A percentile compares a stretch with the other conserved stretches of the same genome.
These are phyloP conservation scores for Pichia heedii DNA, from an alignment of 805 yeast species.

Conservation along the genomic window DNA sequence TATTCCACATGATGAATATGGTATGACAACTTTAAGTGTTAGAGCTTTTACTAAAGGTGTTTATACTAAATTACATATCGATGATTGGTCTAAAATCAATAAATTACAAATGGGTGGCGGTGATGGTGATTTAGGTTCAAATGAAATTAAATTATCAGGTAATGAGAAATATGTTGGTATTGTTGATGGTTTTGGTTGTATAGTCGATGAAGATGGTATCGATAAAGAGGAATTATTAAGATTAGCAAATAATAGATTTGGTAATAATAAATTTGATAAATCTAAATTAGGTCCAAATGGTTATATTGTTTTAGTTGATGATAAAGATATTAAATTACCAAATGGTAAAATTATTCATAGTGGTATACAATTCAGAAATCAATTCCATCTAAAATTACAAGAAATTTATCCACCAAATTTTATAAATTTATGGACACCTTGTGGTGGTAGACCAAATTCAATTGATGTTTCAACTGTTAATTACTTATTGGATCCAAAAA, in stretches of 20 bases:
- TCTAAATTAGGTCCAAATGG: slow-evolving; percentile 65
- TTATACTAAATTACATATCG: slow-evolving; percentile 65
- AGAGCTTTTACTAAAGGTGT: slow-evolving; percentile 84
- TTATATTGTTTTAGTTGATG: slow-evolving; percentile 78
- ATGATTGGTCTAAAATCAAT: slow-evolving; percentile 45
- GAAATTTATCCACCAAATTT: slow-evolving; percentile 49
- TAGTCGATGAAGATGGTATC: slow-evolving; percentile 86
- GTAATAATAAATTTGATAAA: slow-evolving; percentile 61
- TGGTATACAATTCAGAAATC: slow-evolving; percentile 86
- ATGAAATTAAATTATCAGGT: slow-evolving; percentile 81
- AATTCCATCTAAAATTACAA: slow-evolving; percentile 69
- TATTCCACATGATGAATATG: slow-evolving; percentile 95
- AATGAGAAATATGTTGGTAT: slow-evolving; percentile 79
- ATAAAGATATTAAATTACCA: slow-evolving; percentile 69
- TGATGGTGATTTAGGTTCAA: slow-evolving; percentile 95
- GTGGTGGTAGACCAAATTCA: slow-evolving; percentile 98
- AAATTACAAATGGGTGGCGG: slow-evolving; percentile 99
- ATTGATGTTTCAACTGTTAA: slow-evolving; percentile 78
- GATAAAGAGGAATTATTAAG: slow-evolving; percentile 69
- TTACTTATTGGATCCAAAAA: slow-evolving; percentile 58
- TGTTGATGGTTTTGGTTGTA: slow-evolving; percentile 93
- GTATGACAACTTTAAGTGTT: slow-evolving; percentile 94
- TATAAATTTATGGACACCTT: slow-evolving; percentile 86
- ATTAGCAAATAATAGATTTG: slow-evolving; percentile 69
- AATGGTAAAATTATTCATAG: slow-evolving; percentile 65